A percentile compares a stretch with the other conserved stretches of the same genome.
phyloP scores from a whole-genome alignment of 2,329 filamentous ascomycete genomes.

The Colletotrichum spaethianum region DNA sequence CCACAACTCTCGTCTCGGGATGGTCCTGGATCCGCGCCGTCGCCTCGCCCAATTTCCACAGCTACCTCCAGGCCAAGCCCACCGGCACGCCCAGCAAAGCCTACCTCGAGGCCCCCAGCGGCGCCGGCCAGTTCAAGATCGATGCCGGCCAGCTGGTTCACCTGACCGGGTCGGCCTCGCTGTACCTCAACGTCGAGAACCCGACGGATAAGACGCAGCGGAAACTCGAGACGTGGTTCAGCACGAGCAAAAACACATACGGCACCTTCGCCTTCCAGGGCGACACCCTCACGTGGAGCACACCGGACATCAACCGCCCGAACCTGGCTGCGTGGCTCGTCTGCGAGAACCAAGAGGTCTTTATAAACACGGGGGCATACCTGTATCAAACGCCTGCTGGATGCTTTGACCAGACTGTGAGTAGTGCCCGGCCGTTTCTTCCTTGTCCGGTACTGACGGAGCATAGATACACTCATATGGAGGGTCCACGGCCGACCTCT shows the following conservation, averaged over 20 bases:
- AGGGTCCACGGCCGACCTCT: slow-evolving; percentile 39
- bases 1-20: slow-evolving; percentile 61
- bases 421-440: slow-evolving; percentile 42
- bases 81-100: slow-evolving; percentile 61
- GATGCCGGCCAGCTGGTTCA: slow-evolving; percentile 69
- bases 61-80: slow-evolving; percentile 65
- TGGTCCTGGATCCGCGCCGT: slow-evolving; percentile 73
- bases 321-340: slow-evolving; percentile 73
- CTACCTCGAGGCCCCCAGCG: slow-evolving; percentile 64
- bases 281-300: slow-evolving; percentile 70
- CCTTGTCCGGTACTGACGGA: neutral
- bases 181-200: slow-evolving; percentile 64
- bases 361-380: slow-evolving; percentile 73
- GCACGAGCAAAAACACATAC: slow-evolving; percentile 64
- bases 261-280: slow-evolving; percentile 71
- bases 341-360: slow-evolving; percentile 65
- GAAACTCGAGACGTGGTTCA: slow-evolving; percentile 66
- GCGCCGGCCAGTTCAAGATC: slow-evolving; percentile 72
- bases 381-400: slow-evolving; percentile 69
- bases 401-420: slow-evolving; percentile 71
- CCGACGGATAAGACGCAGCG: slow-evolving; percentile 61
- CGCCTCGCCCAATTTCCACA: slow-evolving; percentile 69
- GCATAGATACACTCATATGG: slow-evolving; percentile 41
- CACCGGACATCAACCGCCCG: slow-evolving; percentile 62
- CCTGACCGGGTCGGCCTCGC: slow-evolving; percentile 56